Percentiles rank a stretch among this genome's conserved stretches.
Conservation (phyloP, 495 filamentous ascomycete species). For the Rostrohypoxylon terebratum region DNA sequence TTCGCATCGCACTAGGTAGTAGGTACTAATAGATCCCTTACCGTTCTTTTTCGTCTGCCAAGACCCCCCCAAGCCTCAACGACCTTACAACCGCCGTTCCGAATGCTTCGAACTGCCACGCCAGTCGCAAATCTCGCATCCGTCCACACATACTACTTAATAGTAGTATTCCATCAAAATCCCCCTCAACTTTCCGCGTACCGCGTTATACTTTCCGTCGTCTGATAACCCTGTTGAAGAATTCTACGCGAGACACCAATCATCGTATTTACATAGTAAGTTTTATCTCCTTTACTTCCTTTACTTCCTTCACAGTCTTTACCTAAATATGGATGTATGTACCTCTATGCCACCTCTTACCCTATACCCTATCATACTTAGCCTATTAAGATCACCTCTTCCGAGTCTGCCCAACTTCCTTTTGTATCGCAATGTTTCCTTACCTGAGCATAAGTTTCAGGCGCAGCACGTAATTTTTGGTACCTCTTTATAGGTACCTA, state of each 20-base stretch:
- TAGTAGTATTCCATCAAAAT: not conserved
- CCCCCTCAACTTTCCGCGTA: constrained; percentile 23
- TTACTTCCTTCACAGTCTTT: not conserved
- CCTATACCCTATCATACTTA: not conserved
- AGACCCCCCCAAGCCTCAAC: not conserved
- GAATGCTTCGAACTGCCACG: not conserved
- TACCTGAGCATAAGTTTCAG: constrained; percentile 4
- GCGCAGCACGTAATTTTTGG: constrained; percentile 9
- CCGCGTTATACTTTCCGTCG: constrained; percentile 13
- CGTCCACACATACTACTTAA: too few relatives aligned
- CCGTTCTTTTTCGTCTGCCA: not conserved
- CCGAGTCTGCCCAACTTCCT: not conserved
- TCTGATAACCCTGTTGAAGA: constrained; percentile 29
- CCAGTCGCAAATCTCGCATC: not conserved
- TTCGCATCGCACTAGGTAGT: not conserved
- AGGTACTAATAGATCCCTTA: too few relatives aligned
- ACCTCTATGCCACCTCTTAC: not conserved
- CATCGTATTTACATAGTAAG: constrained; percentile 28
- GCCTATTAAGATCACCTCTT: not conserved
- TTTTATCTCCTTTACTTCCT: constrained; percentile 8
- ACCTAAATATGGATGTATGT: not conserved
- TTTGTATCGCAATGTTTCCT: not conserved
- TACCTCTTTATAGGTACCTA: constrained; percentile 4
- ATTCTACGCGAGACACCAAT: constrained; percentile 38
- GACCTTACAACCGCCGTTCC: constrained; percentile 3